Evolutionary conservation across 2,329 filamentous ascomycete genomes (phyloP), one percentile per base, ranked within the genome.

Genomic region (Zymoseptoria passerinii): DNA sequence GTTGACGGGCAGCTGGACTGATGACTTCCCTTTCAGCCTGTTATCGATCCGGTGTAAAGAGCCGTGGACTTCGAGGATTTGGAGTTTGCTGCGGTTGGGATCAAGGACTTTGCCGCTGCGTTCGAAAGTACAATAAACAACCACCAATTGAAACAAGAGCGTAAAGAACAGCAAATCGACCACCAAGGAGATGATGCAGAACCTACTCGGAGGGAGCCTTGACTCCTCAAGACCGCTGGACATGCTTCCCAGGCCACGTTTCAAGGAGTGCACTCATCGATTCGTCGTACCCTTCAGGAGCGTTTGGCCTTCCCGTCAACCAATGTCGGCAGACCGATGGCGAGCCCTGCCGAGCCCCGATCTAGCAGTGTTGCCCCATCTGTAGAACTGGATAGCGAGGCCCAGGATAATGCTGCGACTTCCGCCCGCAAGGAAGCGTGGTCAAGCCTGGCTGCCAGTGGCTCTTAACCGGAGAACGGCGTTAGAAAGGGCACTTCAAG

Each of bases 281-380:
- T 44, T 44, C 35, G 35, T 13, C 35, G 35, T 44, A 44, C 35
- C 35, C 35, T 44, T 16, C 35, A 44, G 54, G 52, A 57, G 60
- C 63, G 63, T 65, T 65, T 65, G 63, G 56, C 52, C 59, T 61
- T 59, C 48, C 59, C 61, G 59, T 50, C 29, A 48, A 51, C 53
- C 52, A 58, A 65, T 60, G 54, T 61, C 61, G 63, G 61, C 48
- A 55, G 57, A 59, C 53, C 55, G 54, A 55, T 51, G 59, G 59
- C 23, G 49, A 53, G 60, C 50, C 56, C 57, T 60, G 49, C 59
- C 57, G 57, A 58, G 57, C 58, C 52, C 61, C 61, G 56, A 58
- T 49, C 56, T 57, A 57, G 59, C 52, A 61, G 59, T 61, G 55
- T 52, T 63, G 55, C 57, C 58, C 56, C 48, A 18, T 59, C 59